phyloP scores from a whole-genome alignment of 2,329 filamentous ascomycete species.

The Nannizzia gypsea region DNA sequence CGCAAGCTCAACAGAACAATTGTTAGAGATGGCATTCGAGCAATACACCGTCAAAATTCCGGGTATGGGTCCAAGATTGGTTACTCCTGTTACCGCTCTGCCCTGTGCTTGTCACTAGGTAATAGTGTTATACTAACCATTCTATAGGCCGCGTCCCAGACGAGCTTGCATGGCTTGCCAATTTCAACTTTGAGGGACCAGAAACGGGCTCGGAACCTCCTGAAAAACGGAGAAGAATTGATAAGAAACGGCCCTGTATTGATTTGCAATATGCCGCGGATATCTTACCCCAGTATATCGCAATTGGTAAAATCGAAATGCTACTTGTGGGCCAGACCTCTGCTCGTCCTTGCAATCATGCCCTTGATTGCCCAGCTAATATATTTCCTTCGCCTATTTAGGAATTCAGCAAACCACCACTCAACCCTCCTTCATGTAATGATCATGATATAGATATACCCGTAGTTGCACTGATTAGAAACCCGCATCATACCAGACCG shows the following conservation, averaged over 20 bases:
- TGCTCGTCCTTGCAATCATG: neutral
- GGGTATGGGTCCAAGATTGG: neutral
- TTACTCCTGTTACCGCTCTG: neutral
- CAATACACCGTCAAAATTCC: neutral
- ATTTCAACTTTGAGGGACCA: neutral
- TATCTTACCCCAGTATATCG: neutral
- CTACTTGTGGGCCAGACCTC: neutral
- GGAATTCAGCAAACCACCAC: neutral
- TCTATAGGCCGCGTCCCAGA: neutral
- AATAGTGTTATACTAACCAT: neutral
- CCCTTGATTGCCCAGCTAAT: neutral
- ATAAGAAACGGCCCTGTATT: neutral
- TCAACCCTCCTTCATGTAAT: neutral
- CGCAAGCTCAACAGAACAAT: neutral
- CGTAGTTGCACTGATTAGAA: neutral
- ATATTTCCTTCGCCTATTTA: neutral
- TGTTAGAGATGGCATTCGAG: neutral
- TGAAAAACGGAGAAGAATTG: neutral
- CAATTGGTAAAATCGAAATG: slow-evolving; percentile 1
- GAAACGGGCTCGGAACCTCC: neutral
- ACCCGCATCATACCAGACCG: neutral
- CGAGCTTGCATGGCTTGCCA: neutral
- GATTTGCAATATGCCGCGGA: neutral
- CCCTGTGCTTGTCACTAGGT: neutral
- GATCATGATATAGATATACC: neutral